phyloP scores from a whole-genome alignment of 148 eudicot genomes.

The Nyssa sinensis region DNA sequence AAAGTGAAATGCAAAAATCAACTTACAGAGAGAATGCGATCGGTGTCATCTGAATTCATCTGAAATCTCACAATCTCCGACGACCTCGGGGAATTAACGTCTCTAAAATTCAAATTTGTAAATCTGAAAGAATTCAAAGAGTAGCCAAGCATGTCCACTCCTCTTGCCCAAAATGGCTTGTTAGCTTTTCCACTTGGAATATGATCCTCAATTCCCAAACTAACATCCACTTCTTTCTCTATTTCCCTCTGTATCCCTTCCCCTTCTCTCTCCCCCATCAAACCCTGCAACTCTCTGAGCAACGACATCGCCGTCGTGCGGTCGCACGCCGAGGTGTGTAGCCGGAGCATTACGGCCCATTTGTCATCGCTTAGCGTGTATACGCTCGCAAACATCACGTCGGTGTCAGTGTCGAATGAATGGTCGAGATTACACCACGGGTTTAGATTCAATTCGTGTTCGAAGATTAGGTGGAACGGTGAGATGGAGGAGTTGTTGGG shows the following conservation, averaged over 20 bases:
- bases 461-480: conserved; percentile 50
- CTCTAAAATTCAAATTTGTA: conserved; percentile 48
- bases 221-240: conserved; percentile 26
- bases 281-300: conserved; percentile 45
- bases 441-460: conserved; percentile 62
- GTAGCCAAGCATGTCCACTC: conserved; percentile 77
- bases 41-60: conserved; percentile 41
- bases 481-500: conserved; percentile 8
- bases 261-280: conserved; percentile 19
- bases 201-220: conserved; percentile 63
- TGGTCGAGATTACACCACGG: conserved; percentile 50
- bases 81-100: conserved; percentile 30
- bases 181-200: conserved; percentile 50
- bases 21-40: conserved; percentile 53
- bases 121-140: conserved; percentile 70
- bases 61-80: conserved; percentile 52
- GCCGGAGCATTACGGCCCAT: conserved; percentile 54
- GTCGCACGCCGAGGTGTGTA: conserved; percentile 79
- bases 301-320: conserved; percentile 54
- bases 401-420: conserved; percentile 8
- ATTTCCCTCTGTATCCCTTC: conserved; percentile 8
- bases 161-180: conserved; percentile 88
- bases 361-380: conserved; percentile 29
- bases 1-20: too few species aligned
- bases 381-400: conserved; percentile 50